Percentiles rank a stretch among this genome's conserved stretches.
Conservation (phyloP, 164 flowering plant genomes). For the Protea cynaroides region DNA sequence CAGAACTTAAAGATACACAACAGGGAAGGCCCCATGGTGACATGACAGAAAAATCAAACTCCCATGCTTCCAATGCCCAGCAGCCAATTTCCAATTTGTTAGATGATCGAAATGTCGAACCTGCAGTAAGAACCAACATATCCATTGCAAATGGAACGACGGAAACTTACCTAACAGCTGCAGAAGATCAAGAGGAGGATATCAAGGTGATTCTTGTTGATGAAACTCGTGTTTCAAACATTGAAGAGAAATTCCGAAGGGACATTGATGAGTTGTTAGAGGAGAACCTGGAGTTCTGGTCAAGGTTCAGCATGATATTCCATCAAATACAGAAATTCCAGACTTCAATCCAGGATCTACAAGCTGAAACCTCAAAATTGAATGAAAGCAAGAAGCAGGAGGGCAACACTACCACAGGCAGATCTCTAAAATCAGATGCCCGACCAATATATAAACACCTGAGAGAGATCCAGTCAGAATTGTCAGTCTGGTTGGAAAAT, state of each 20-base stretch:
- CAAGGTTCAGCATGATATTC: conserved; percentile 54
- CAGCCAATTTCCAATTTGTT: background rate
- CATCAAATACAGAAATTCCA: conserved; percentile 59
- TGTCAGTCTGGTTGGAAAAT: conserved; percentile 58
- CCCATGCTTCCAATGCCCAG: background rate
- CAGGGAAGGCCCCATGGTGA: conserved; percentile 4
- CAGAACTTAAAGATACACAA: conserved; percentile 12
- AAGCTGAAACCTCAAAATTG: conserved; percentile 36
- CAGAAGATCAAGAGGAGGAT: conserved; percentile 25
- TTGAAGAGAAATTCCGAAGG: conserved; percentile 48
- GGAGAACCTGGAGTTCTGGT: conserved; percentile 66
- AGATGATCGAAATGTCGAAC: conserved; percentile 13
- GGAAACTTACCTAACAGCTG: background rate
- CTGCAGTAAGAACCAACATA: conserved; percentile 7
- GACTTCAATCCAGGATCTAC: conserved; percentile 40
- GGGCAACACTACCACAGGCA: conserved; percentile 15
- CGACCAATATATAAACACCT: conserved; percentile 54
- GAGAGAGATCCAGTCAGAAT: conserved; percentile 55
- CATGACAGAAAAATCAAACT: background rate
- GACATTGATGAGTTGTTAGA: conserved; percentile 60
- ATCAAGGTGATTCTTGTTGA: conserved; percentile 19
- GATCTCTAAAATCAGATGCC: conserved; percentile 41
- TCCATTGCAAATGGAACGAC: conserved; percentile 3
- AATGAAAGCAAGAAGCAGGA: conserved; percentile 32
- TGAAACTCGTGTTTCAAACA: conserved; percentile 25